These are phyloP conservation scores for Salisapilia sapeloensis DNA, from an alignment of 352 stramenopile species.

Conservation along the genomic window DNA sequence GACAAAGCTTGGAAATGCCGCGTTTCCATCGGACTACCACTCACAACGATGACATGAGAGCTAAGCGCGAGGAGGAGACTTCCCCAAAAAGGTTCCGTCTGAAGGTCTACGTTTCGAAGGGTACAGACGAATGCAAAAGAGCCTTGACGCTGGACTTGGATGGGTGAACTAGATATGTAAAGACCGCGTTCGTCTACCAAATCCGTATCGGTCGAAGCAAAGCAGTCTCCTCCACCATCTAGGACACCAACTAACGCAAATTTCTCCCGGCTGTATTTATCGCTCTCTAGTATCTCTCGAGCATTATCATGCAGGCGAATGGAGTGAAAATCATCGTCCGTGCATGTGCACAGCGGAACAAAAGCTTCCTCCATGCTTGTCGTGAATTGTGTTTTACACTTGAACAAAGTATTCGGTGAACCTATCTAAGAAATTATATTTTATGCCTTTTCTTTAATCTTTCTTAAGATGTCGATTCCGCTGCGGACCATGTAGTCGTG, in stretches of 20 bases:
- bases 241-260: conserved; percentile 36
- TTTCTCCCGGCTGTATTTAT: conserved; percentile 23
- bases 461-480: too few relatives aligned
- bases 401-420: too few relatives aligned
- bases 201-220: neutral
- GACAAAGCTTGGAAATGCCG: conserved; percentile 20
- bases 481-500: too few relatives aligned
- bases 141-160: conserved; percentile 27
- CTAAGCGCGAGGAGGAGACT: conserved; percentile 33
- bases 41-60: conserved; percentile 34
- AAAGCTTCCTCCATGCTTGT: conserved; percentile 10
- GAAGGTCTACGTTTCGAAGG: conserved; percentile 26
- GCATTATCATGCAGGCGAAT: conserved; percentile 21
- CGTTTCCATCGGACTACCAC: conserved; percentile 13
- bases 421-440: too few relatives aligned
- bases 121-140: conserved; percentile 27
- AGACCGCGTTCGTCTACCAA: conserved; percentile 18
- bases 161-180: conserved; percentile 26
- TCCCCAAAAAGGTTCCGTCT: conserved; percentile 37
- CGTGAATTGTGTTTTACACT: too few relatives aligned
- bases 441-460: too few relatives aligned
- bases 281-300: conserved; percentile 28
- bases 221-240: conserved; percentile 10
- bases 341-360: conserved; percentile 42
- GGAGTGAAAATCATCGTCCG: conserved; percentile 6